Evolutionary conservation across 441 rosid genomes (phyloP).

Genomic region (Viola pubescens): DNA sequence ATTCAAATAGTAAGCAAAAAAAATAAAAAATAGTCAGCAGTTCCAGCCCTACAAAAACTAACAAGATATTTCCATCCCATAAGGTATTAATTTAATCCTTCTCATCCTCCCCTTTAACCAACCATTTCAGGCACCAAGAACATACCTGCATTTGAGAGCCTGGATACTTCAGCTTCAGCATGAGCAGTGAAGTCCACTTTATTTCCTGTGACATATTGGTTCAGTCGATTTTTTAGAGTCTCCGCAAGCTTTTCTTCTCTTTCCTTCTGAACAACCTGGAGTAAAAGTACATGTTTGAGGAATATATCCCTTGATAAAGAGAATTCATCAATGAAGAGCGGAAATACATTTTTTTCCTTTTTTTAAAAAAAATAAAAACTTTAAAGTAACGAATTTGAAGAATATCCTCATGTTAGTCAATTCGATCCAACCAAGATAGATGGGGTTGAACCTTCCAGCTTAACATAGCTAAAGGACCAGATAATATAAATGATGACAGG

Average conservation of each 20-base stretch:
- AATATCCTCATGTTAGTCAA: no score
- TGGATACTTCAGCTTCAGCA: constrained; percentile 75
- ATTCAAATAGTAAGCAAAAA: no score
- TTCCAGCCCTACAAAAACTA: background rate
- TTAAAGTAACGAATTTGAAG: no score
- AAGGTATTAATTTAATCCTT: background rate
- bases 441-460: no score
- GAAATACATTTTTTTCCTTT: no score
- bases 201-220: constrained; percentile 64
- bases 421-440: no score
- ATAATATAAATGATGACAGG: background rate
- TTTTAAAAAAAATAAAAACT: no score
- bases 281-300: constrained; percentile 11
- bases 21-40: no score
- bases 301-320: no score
- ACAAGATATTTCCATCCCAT: background rate
- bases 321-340: no score
- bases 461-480: background rate
- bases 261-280: constrained; percentile 84
- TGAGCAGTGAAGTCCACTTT: constrained; percentile 53
- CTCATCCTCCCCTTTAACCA: background rate
- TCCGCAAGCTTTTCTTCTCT: constrained; percentile 86
- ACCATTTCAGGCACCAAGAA: background rate
- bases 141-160: constrained; percentile 82
- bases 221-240: constrained; percentile 59